Evolutionary conservation across 1,284 basidiomycete genomes (phyloP), one percentile per base, ranked within the genome.

Genomic region (Ganoderma sinense): DNA sequence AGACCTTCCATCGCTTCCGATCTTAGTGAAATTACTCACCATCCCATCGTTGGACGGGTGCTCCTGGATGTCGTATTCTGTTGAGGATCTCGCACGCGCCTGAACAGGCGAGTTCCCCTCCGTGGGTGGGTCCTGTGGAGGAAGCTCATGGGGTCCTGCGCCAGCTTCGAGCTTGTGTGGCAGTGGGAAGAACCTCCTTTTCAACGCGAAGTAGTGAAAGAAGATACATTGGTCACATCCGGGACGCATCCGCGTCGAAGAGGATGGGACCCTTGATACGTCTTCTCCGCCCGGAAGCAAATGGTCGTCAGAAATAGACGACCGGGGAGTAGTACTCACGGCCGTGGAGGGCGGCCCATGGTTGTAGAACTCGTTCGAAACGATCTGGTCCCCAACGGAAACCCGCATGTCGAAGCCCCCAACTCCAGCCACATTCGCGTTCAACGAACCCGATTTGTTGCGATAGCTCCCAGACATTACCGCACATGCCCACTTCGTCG

Each of bases 171-270:
- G 23, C 39, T 13, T 45, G 40, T 55, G 45, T 13, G 48, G 41
- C 1, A 63, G 20, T n/a, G 18, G 10, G 14, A 56, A 56, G 14
- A 56, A 18, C 2, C 71, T 62, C n/a, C n/a, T 64, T 63, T 69
- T 70, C 53, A 62, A n/a, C 55, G 65, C 64, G 60, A 63, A 73
- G 62, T 73, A 73, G 60, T 73, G 36, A 26, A 73, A 11, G 56
- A 73, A 73, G 7, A 70, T 16, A 29, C 67, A 67, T 14, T 73
- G 71, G 20, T 67, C 33, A 16, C 64, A 5, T 23, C 16, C 20
- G 18, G 23, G 6, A 18, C 7, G 26, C 26, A 33, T 18, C n/a
- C n/a, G n/a, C n/a, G n/a, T n/a, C n/a, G n/a, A n/a, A n/a, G n/a
- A n/a, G n/a, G n/a, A n/a, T n/a, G n/a, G n/a, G n/a, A n/a, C n/a